These are phyloP conservation scores for Rosa persica DNA, from an alignment of 306 rosid genomes.

Conservation along the genomic window DNA sequence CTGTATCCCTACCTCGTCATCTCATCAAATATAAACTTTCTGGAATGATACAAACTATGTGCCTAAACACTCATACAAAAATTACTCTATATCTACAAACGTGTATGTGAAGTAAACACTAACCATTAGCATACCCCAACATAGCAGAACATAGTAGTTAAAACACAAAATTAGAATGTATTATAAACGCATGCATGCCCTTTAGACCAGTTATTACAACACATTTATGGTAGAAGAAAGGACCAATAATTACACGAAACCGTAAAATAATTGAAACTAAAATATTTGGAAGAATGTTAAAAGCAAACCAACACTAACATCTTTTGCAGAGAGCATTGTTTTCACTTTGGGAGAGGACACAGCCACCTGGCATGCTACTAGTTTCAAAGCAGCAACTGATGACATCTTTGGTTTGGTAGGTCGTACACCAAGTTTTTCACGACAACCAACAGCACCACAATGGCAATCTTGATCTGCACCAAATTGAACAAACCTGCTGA, in stretches of 20 bases:
- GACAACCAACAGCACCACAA: slow-evolving; percentile 83
- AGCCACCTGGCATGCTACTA: slow-evolving; percentile 83
- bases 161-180: background rate
- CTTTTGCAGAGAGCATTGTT: slow-evolving; percentile 44
- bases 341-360: slow-evolving; percentile 59
- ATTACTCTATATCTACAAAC: background rate
- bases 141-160: background rate
- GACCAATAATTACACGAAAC: background rate
- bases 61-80: background rate
- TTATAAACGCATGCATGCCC: background rate
- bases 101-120: background rate
- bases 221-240: background rate
- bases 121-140: background rate
- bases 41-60: background rate
- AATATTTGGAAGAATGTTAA: background rate
- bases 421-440: slow-evolving; percentile 78
- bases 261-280: background rate
- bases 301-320: slow-evolving; percentile 25
- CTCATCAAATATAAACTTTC: background rate
- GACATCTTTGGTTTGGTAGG: slow-evolving; percentile 78
- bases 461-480: slow-evolving; percentile 99
- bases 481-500: slow-evolving; percentile 94
- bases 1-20: background rate
- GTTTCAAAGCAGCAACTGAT: slow-evolving; percentile 84
- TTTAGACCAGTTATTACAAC: background rate